These are phyloP conservation scores for Phoenix dactylifera DNA, from an alignment of 176 grass and related monocot species.

Conservation along the genomic window DNA sequence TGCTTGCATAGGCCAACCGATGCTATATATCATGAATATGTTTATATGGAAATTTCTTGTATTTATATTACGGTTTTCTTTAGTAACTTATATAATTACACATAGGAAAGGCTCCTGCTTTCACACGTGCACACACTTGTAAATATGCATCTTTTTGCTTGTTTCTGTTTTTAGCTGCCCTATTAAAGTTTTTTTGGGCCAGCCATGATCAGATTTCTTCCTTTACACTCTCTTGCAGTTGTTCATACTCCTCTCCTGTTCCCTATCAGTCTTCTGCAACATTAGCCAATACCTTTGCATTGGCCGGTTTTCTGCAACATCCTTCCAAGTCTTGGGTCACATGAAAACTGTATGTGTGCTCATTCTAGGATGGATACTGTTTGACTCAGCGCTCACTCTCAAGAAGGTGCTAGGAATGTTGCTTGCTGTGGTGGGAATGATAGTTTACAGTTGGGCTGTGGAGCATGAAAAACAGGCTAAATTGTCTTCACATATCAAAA, in stretches of 20 bases:
- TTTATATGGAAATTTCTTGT: too few relatives aligned
- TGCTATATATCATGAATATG: too few relatives aligned
- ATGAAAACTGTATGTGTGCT: slow-evolving; percentile 88
- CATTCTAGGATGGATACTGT: slow-evolving; percentile 76
- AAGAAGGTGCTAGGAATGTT: slow-evolving; percentile 87
- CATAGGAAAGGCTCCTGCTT: too few relatives aligned
- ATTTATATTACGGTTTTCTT: too few relatives aligned
- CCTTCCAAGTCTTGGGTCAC: slow-evolving; percentile 89
- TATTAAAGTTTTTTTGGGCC: too few relatives aligned
- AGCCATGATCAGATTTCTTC: too few relatives aligned
- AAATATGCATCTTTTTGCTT: too few relatives aligned
- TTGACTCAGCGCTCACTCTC: slow-evolving; percentile 71
- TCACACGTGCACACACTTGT: too few relatives aligned
- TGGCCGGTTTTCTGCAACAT: slow-evolving; percentile 80
- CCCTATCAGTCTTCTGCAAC: slow-evolving; percentile 83
- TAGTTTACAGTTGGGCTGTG: slow-evolving; percentile 81
- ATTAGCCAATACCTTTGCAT: slow-evolving; percentile 97
- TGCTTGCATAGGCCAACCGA: too few relatives aligned
- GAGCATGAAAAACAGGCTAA: slow-evolving; percentile 51
- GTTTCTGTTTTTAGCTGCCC: too few relatives aligned
- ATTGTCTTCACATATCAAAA: slow-evolving; percentile 26
- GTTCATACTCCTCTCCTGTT: slow-evolving; percentile 82
- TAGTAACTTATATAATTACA: too few relatives aligned
- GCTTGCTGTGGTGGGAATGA: slow-evolving; percentile 82
- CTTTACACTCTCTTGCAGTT: slow-evolving; percentile 34